Percentiles rank a stretch among this genome's conserved stretches.
Conservation (phyloP, 2,329 filamentous ascomycete genomes). For the Metarhizium robertsii region DNA sequence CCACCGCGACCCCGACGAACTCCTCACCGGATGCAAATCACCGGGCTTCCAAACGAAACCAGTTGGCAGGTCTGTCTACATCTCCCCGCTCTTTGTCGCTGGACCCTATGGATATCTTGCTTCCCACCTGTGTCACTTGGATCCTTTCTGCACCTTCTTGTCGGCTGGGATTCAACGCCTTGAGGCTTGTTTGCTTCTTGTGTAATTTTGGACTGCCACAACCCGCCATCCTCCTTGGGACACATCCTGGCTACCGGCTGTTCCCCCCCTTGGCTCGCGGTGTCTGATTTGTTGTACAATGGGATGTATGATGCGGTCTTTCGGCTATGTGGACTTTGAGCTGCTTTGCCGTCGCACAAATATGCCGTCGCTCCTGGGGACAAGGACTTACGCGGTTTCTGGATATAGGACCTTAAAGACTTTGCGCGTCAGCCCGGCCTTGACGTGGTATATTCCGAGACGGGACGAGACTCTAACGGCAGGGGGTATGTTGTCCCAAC, state of each 20-base stretch:
- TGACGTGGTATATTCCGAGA: slow-evolving; percentile 97
- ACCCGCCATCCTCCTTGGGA: slow-evolving; percentile 7
- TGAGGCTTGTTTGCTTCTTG: slow-evolving; percentile 6
- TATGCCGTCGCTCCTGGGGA: slow-evolving; percentile 38
- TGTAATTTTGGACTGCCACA: slow-evolving; percentile 16
- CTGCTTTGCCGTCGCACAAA: slow-evolving; percentile 11
- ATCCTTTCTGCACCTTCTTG: slow-evolving; percentile 17
- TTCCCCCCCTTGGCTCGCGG: slow-evolving; percentile 7
- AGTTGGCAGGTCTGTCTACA: slow-evolving; percentile 98
- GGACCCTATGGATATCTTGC: slow-evolving; percentile 29
- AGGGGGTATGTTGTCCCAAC: slow-evolving; percentile 60
- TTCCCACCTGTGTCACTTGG: slow-evolving; percentile 20
- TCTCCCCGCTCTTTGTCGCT: slow-evolving; percentile 48
- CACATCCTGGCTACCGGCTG: slow-evolving; percentile 1
- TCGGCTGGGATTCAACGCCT: slow-evolving; percentile 11
- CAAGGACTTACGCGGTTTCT: slow-evolving; percentile 72
- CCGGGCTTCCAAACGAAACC: slow-evolving; percentile 93
- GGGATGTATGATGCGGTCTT: slow-evolving; percentile 25
- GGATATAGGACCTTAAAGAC: slow-evolving; percentile 96
- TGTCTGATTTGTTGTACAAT: slow-evolving; percentile 2
- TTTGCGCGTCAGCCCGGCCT: slow-evolving; percentile 94
- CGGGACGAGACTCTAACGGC: slow-evolving; percentile 81
- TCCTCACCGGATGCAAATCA: slow-evolving; percentile 92
- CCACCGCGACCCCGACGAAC: slow-evolving; percentile 80
- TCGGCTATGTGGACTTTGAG: slow-evolving; percentile 24